phyloP scores from a whole-genome alignment of 345 rosid species.

The Dovyalis caffra region DNA sequence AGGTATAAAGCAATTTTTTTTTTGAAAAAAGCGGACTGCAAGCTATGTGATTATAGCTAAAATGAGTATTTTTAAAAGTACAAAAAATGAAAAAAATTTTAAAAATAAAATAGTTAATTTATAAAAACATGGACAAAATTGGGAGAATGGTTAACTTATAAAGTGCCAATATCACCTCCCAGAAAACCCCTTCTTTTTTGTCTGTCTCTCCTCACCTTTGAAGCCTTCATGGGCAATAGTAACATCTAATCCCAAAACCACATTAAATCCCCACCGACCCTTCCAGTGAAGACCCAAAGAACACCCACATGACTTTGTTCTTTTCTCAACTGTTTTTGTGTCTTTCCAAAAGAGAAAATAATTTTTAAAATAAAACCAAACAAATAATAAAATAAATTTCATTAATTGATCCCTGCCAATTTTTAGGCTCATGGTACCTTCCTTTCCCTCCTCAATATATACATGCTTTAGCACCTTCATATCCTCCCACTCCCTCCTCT shows the following conservation, averaged over 20 bases:
- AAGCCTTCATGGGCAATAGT: background rate
- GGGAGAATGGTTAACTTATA: no score
- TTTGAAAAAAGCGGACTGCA: no score
- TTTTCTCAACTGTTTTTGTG: constrained; percentile 38
- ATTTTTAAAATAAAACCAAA: background rate
- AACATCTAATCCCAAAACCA: constrained; percentile 2
- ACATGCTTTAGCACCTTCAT: constrained; percentile 27
- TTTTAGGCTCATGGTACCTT: constrained; percentile 41
- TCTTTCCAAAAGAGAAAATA: constrained; percentile 9
- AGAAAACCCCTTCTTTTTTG: background rate
- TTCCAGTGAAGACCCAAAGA: constrained; percentile 39
- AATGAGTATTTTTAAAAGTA: no score
- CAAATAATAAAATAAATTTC: constrained; percentile 15
- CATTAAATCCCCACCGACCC: constrained; percentile 77
- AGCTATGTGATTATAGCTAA: no score
- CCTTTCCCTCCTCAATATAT: constrained; percentile 55
- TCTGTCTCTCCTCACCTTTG: background rate
- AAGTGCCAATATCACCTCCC: no score
- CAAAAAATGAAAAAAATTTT: no score
- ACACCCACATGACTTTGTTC: constrained; percentile 68
- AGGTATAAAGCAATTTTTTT: no score
- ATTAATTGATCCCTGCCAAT: constrained; percentile 42
- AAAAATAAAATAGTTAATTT: no score
- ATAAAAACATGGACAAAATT: no score
- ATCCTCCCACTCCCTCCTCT: constrained; percentile 27